Percentiles rank a stretch among this genome's conserved stretches.
These are phyloP conservation scores for Cajanus cajan DNA, from an alignment of 306 rosid species.

Conservation along the genomic window DNA sequence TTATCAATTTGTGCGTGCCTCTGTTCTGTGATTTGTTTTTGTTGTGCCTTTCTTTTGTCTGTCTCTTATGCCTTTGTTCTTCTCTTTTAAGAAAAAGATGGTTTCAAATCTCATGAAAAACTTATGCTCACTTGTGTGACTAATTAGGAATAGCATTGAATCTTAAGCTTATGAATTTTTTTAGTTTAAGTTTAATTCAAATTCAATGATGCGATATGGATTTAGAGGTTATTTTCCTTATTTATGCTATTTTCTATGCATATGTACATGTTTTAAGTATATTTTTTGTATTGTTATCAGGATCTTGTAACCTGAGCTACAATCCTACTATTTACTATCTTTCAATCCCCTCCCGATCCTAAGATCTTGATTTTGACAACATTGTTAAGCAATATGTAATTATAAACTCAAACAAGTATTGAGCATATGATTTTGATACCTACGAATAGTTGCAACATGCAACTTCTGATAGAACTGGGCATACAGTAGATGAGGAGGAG, in stretches of 20 bases:
- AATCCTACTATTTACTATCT: not conserved
- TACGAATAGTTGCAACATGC: constrained; percentile 17
- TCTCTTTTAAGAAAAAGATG: not conserved
- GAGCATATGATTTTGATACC: not conserved
- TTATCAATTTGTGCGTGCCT: not conserved
- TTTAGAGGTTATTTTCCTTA: not conserved
- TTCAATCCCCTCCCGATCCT: not conserved
- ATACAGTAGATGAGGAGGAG: not conserved
- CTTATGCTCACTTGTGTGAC: not conserved
- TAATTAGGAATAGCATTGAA: not conserved
- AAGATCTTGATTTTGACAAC: not conserved
- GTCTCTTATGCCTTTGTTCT: not conserved
- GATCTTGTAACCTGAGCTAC: not conserved
- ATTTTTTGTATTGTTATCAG: not conserved
- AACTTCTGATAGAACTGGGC: not conserved
- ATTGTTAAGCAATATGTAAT: not conserved
- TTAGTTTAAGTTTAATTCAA: not conserved
- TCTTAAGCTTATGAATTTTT: not conserved
- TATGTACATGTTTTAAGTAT: not conserved
- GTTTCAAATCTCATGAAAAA: not conserved
- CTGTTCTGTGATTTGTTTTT: not conserved
- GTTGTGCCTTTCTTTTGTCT: not conserved
- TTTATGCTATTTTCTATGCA: too few relatives aligned
- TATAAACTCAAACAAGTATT: not conserved
- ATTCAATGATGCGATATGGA: not conserved